A percentile compares a stretch with the other conserved stretches of the same genome.
These are phyloP conservation scores for Candolleomyces eurysporus DNA, from an alignment of 768 basidiomycete species.

Conservation along the genomic window DNA sequence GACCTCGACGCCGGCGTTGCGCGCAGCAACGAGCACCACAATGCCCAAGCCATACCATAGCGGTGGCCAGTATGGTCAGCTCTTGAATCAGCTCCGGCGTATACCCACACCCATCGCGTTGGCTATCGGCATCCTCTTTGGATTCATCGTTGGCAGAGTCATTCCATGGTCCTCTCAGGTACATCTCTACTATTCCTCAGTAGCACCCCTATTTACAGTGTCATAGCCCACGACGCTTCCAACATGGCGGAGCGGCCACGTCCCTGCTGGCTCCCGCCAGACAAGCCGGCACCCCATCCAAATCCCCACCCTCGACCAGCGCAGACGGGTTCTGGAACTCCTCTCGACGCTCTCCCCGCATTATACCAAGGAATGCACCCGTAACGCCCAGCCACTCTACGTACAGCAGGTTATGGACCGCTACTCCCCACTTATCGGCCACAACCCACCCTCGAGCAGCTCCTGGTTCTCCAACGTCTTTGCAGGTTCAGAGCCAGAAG, in stretches of 20 bases:
- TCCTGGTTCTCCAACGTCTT: slow-evolving; percentile 60
- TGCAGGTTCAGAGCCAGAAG: slow-evolving; percentile 25
- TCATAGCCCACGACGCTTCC: slow-evolving; percentile 19
- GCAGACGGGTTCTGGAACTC: slow-evolving; percentile 81
- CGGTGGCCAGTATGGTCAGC: background rate
- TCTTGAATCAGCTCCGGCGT: slow-evolving; percentile 34
- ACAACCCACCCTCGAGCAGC: slow-evolving; percentile 53
- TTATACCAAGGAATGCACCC: slow-evolving; percentile 91
- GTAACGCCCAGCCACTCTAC: slow-evolving; percentile 81
- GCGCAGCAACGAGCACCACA: background rate
- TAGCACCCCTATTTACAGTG: background rate
- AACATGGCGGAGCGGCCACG: slow-evolving; percentile 54
- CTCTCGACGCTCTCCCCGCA: slow-evolving; percentile 86
- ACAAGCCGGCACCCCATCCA: slow-evolving; percentile 62
- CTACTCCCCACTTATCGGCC: slow-evolving; percentile 81
- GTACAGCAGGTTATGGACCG: slow-evolving; percentile 81
- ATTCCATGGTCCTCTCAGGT: slow-evolving; percentile 47
- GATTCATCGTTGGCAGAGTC: slow-evolving; percentile 53
- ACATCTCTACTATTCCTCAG: slow-evolving; percentile 6
- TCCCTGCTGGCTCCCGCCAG: slow-evolving; percentile 48
- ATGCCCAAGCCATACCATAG: background rate
- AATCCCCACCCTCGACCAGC: slow-evolving; percentile 80
- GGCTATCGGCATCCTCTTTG: slow-evolving; percentile 59
- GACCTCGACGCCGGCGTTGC: slow-evolving; percentile 3
- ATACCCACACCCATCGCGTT: slow-evolving; percentile 57